These are phyloP conservation scores for Tricholoma furcatifolium DNA, from an alignment of 768 basidiomycete species.

Conservation along the genomic window DNA sequence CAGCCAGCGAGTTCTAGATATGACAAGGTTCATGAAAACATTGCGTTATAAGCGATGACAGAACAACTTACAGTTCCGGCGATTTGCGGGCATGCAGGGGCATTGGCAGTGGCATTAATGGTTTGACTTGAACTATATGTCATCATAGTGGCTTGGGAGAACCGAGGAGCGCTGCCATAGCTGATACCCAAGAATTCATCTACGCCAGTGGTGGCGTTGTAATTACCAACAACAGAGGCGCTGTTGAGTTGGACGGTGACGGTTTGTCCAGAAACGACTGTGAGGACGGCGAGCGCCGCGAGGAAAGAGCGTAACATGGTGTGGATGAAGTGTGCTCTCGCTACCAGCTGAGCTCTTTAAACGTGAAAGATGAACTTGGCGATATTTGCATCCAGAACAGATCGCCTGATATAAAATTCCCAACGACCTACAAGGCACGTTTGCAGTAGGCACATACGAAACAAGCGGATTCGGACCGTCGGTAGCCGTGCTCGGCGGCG, in stretches of 20 bases:
- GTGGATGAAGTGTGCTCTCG: neutral
- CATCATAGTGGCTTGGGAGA: conserved; percentile 14
- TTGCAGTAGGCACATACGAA: neutral
- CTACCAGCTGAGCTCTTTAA: neutral
- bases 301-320: conserved; percentile 13
- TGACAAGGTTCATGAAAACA: neutral
- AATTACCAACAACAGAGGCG: conserved; percentile 13
- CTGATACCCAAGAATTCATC: conserved; percentile 19
- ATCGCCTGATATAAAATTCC: neutral
- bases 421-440: neutral
- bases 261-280: conserved; percentile 11
- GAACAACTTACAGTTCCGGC: conserved; percentile 14
- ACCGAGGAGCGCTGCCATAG: conserved; percentile 16
- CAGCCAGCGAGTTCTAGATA: conserved; percentile 16
- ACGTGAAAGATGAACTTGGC: too few species aligned
- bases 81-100: conserved; percentile 18
- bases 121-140: conserved; percentile 3
- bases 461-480: neutral
- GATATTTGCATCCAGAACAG: neutral
- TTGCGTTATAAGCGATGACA: too few species aligned
- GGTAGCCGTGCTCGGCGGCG: too few species aligned
- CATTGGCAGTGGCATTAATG: conserved; percentile 12
- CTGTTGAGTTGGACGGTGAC: conserved; percentile 12
- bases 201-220: conserved; percentile 16
- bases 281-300: conserved; percentile 5